A percentile compares a stretch with the other conserved stretches of the same genome.
These are phyloP conservation scores for Pleurotus eryngii DNA, from an alignment of 768 basidiomycete genomes.

Conservation along the genomic window DNA sequence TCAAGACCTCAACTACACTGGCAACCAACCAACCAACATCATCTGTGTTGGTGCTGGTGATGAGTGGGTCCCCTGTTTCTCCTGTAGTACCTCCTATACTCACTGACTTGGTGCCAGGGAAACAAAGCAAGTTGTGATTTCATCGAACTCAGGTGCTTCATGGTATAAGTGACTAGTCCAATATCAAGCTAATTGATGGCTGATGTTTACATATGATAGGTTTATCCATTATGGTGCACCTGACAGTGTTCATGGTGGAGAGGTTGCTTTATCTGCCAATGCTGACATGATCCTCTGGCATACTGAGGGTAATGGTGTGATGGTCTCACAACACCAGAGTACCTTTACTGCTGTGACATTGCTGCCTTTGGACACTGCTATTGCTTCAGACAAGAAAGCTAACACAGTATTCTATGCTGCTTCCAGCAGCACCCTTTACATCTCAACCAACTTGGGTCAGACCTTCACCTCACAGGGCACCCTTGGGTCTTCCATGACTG, in stretches of 20 bases:
- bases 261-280: conserved; percentile 38
- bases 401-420: conserved; percentile 60
- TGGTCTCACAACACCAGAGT: conserved; percentile 48
- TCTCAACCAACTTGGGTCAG: conserved; percentile 53
- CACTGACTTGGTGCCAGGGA: conserved; percentile 23
- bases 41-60: conserved; percentile 52
- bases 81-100: not conserved
- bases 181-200: too few species aligned
- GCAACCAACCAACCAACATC: conserved; percentile 44
- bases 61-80: conserved; percentile 25
- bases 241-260: conserved; percentile 37
- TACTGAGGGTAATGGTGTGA: conserved; percentile 43
- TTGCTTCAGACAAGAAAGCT: conserved; percentile 62
- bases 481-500: conserved; percentile 45
- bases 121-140: conserved; percentile 56
- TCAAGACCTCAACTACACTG: conserved; percentile 52
- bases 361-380: conserved; percentile 49
- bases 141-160: conserved; percentile 48
- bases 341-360: conserved; percentile 47
- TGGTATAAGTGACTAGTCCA: conserved; percentile 29
- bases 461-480: conserved; percentile 42
- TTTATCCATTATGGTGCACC: conserved; percentile 53
- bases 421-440: conserved; percentile 49
- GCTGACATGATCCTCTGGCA: conserved; percentile 59
- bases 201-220: conserved; percentile 20